A percentile compares a stretch with the other conserved stretches of the same genome.
These are phyloP conservation scores for Euphorbia tirucalli DNA, from an alignment of 345 rosid species.

Conservation along the genomic window DNA sequence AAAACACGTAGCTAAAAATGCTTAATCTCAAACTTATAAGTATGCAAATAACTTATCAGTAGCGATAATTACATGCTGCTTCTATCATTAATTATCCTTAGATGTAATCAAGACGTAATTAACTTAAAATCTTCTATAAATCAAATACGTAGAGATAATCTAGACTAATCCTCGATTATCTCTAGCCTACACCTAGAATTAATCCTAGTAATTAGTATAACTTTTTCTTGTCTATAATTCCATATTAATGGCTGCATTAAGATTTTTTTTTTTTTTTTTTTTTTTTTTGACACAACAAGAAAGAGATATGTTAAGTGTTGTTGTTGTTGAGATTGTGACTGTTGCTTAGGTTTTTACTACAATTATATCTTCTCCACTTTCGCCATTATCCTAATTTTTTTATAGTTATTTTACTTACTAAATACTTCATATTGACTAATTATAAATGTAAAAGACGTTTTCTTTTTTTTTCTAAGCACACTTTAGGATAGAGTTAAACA, in stretches of 20 bases:
- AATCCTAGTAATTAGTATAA: not conserved
- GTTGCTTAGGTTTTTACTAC: conserved; percentile 9
- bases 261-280: no score
- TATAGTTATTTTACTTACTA: no score
- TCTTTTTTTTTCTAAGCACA: no score
- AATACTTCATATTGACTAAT: no score
- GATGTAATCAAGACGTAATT: conserved; percentile 8
- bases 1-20: not conserved
- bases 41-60: not conserved
- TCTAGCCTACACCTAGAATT: conserved; percentile 3
- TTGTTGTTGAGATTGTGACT: not conserved
- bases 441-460: no score
- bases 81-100: not conserved
- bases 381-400: not conserved
- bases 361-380: not conserved
- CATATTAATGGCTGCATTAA: not conserved
- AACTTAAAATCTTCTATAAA: not conserved
- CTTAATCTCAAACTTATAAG: no score
- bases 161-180: conserved; percentile 14
- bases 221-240: not conserved
- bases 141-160: conserved; percentile 13
- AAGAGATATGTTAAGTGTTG: not conserved
- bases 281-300: not conserved
- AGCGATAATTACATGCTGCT: not conserved
- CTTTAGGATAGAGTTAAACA: no score